Evolutionary conservation across 2,329 filamentous ascomycete genomes (phyloP).

Genomic region (Periconia sp.): DNA sequence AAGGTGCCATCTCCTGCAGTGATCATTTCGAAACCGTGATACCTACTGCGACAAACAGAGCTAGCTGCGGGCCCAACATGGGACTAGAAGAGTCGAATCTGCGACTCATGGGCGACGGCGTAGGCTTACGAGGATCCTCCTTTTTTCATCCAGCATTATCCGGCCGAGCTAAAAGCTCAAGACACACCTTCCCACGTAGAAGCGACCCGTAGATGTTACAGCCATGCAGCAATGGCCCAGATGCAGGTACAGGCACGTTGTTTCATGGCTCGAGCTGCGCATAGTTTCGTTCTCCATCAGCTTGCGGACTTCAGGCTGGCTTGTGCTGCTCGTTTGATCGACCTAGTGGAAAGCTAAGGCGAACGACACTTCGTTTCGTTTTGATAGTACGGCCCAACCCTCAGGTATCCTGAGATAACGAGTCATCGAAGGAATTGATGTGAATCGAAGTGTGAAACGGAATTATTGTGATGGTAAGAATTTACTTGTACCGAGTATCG

Average conservation of each 20-base stretch:
- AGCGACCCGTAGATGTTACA: background rate
- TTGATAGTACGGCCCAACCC: no score
- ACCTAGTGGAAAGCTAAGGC: slow-evolving; percentile 1
- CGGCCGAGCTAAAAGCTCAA: no score
- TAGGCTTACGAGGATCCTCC: background rate
- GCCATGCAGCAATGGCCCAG: background rate
- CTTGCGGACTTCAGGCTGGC: slow-evolving; percentile 2
- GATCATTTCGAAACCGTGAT: slow-evolving; percentile 13
- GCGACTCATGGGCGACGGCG: background rate
- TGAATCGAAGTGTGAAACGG: no score
- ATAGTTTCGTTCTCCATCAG: slow-evolving; percentile 2
- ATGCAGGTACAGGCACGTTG: background rate
- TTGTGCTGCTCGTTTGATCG: slow-evolving; percentile 5
- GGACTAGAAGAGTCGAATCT: background rate
- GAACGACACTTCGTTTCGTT: slow-evolving; percentile 4
- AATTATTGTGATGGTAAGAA: no score
- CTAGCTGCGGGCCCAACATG: background rate
- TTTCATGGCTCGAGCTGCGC: background rate
- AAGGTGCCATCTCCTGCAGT: slow-evolving; percentile 13
- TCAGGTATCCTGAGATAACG: no score
- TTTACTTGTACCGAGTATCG: no score
- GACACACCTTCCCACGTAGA: no score
- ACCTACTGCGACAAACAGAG: slow-evolving; percentile 10
- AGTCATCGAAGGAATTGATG: no score
- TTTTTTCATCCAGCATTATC: background rate